Base-by-base conservation (phyloP, 2,329 filamentous ascomycete species). In the Pestalotiopsis sp. region DNA sequence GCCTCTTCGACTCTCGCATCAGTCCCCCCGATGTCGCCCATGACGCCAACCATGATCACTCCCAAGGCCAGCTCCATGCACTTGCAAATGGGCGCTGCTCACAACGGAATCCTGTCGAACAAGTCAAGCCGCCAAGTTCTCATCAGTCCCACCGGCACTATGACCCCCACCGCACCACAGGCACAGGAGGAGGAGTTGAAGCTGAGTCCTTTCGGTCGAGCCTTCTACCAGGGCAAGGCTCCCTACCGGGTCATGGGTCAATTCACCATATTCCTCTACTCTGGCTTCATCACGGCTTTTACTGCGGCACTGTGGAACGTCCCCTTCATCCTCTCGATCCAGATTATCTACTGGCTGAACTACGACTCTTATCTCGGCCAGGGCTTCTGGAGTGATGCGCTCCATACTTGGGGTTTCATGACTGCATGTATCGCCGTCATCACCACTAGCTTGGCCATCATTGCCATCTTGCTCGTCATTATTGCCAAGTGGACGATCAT, bases 221-320 rank as follows among this genome's bases (percentile, higher is more conserved):
- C 86, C 2, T 88, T 88, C 74, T 88, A 88, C 75, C 77, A 83
- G 59, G 79, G 80, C 20, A 75, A 83, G 61, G 84, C 85, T 1
- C 78, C 82, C 1, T 88, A 87, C 76, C 77, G 78, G 56, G 86
- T 88, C 26, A 76, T 85, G 56, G 80, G 82, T 1, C 82, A 81
- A 11, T 79, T 79, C 66, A 74, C 79, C 13, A 86, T 87, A 70
- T 83, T 85, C 72, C 75, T 80, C 67, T 88, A 88, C 75, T 86
- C 84, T 1, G 76, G 80, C 10, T 75, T 83, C 69, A 79, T 82
- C 61, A 80, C 80, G 10, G 76, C 87, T 48, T 77, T 84, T 69
- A 82, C 81, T 4, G 76, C 80, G 0, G 76, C 85, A 61, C 86
- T 81, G 75, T 88, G 86, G 86, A 83, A 86, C 71, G 77, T 82